phyloP scores from a whole-genome alignment of 2,329 filamentous ascomycete species.

The Dichotomopilus funicola region DNA sequence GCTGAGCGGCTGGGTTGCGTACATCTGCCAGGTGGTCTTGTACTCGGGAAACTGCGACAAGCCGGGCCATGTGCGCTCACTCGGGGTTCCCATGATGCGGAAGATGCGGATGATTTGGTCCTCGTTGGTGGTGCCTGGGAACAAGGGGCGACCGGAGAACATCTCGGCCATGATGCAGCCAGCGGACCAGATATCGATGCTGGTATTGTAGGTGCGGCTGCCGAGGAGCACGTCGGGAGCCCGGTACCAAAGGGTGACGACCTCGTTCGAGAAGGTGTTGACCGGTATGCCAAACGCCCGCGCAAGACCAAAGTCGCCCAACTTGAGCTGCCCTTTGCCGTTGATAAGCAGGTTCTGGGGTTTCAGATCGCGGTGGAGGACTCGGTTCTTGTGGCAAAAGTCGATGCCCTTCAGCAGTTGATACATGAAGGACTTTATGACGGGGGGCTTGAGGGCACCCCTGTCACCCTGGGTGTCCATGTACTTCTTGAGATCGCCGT shows the following conservation, averaged over 20 bases:
- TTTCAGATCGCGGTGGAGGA: constrained; percentile 91
- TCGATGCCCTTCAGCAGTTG: constrained; percentile 92
- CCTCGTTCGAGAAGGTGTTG: constrained; percentile 97
- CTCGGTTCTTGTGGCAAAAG: constrained; percentile 95
- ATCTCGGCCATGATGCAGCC: constrained; percentile 99
- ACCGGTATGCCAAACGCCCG: constrained; percentile 94
- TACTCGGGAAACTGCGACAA: constrained; percentile 97
- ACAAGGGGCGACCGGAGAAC: constrained; percentile 92
- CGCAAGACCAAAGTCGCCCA: constrained; percentile 90
- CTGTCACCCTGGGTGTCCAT: constrained; percentile 92
- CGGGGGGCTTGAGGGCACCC: constrained; percentile 77
- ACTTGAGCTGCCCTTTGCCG: constrained; percentile 79
- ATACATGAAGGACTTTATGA: constrained; percentile 99
- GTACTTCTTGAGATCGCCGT: constrained; percentile 95
- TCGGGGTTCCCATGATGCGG: constrained; percentile 95
- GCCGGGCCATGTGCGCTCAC: constrained; percentile 90
- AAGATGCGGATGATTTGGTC: constrained; percentile 97
- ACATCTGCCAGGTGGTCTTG: constrained; percentile 90
- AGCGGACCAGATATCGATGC: constrained; percentile 98
- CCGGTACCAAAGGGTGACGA: constrained; percentile 96
- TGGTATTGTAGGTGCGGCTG: constrained; percentile 96
- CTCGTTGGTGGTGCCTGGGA: constrained; percentile 96
- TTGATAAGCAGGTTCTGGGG: constrained; percentile 97
- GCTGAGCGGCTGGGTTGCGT: constrained; percentile 82
- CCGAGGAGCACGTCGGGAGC: constrained; percentile 93